phyloP scores from a whole-genome alignment of 371 early-diverging fungal genomes.

The Rhizopus stolonifer region DNA sequence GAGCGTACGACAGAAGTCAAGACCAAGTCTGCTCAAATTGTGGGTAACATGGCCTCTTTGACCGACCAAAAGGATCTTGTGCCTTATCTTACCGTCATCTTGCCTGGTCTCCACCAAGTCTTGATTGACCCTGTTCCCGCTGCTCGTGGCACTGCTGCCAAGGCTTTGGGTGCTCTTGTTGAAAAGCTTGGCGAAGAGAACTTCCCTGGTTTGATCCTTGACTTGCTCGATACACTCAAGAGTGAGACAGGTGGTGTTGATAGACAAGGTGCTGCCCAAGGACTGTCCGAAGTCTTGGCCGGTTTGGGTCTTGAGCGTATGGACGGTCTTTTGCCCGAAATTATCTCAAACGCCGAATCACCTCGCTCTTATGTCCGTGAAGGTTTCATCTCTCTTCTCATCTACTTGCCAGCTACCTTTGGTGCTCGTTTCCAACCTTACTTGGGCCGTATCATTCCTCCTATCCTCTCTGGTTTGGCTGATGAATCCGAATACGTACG shows the following conservation, averaged over 20 bases:
- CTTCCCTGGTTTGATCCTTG: constrained; percentile 90
- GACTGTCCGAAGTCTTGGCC: constrained; percentile 89
- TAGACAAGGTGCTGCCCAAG: constrained; percentile 96
- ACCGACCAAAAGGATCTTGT: constrained; percentile 89
- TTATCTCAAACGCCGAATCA: constrained; percentile 79
- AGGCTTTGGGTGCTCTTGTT: constrained; percentile 91
- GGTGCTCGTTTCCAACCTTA: constrained; percentile 90
- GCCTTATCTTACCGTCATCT: constrained; percentile 79
- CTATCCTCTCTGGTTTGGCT: constrained; percentile 88
- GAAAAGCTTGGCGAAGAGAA: constrained; percentile 88
- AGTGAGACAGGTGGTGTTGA: constrained; percentile 90
- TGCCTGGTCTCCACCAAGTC: constrained; percentile 89
- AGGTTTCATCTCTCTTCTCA: constrained; percentile 92
- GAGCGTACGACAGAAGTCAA: constrained; percentile 90
- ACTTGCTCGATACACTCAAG: constrained; percentile 82
- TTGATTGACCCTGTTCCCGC: constrained; percentile 95
- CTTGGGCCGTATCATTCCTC: constrained; percentile 82
- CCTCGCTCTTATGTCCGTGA: constrained; percentile 86
- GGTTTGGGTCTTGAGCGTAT: constrained; percentile 89
- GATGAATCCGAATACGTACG: constrained; percentile 96
- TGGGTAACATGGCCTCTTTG: constrained; percentile 94
- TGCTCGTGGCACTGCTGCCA: constrained; percentile 91
- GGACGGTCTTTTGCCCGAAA: constrained; percentile 88
- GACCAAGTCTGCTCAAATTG: constrained; percentile 94
- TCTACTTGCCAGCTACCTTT: constrained; percentile 95